Evolutionary conservation across 2,329 filamentous ascomycete genomes (phyloP).

Genomic region (Neophaeococcomyces aloes): DNA sequence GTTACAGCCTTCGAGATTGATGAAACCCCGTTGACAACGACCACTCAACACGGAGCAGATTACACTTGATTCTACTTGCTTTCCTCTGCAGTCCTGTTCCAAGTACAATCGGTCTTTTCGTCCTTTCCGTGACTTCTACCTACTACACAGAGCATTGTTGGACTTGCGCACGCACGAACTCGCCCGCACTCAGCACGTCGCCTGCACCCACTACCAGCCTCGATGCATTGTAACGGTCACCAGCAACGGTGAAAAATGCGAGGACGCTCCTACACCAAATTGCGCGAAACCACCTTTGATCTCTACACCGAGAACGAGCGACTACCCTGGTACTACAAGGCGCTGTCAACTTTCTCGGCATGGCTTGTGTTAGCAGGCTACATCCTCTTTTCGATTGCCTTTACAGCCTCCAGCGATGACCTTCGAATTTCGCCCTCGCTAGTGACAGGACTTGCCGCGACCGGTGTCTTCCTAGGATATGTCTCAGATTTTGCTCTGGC

Average conservation of each 20-base stretch:
- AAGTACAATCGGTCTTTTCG: too few species aligned
- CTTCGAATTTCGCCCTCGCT: slow-evolving; percentile 11
- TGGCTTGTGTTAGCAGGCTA: slow-evolving; percentile 20
- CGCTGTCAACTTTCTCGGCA: slow-evolving; percentile 14
- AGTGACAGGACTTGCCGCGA: slow-evolving; percentile 13
- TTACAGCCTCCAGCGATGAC: slow-evolving; percentile 14
- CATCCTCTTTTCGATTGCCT: slow-evolving; percentile 18
- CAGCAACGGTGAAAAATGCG: slow-evolving; percentile 1
- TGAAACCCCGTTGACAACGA: too few species aligned
- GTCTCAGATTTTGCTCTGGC: slow-evolving; percentile 10
- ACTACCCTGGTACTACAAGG: slow-evolving; percentile 17
- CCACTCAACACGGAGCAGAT: too few species aligned
- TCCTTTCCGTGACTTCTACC: too few species aligned
- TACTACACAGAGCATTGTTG: too few species aligned
- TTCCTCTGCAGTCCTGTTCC: too few species aligned
- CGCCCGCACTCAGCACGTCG: too few species aligned
- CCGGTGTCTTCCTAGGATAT: slow-evolving; percentile 16
- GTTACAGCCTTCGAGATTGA: too few species aligned
- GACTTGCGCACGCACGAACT: too few species aligned
- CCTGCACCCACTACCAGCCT: background rate
- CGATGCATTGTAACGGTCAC: background rate
- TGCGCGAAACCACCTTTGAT: slow-evolving; percentile 19
- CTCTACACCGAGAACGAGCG: slow-evolving; percentile 18
- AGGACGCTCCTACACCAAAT: slow-evolving; percentile 5
- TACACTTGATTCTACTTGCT: too few species aligned